Conservation (phyloP, 257 asterid genomes). For the Thymus mandschuricus region DNA sequence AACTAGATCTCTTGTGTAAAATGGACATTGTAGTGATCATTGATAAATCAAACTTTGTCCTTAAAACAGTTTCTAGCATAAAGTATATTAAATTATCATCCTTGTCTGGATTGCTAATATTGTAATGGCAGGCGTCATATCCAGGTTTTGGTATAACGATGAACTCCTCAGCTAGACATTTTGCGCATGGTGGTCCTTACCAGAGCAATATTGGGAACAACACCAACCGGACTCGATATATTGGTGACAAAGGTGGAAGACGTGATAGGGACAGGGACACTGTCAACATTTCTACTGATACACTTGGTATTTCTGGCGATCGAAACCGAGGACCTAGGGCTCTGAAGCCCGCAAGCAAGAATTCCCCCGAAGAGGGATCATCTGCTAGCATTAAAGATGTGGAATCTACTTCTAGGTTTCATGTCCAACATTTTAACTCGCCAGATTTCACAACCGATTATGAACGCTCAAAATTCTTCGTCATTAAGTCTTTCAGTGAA, state of each 20-base stretch:
- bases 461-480: constrained; percentile 81
- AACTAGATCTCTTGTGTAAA: constrained; percentile 19
- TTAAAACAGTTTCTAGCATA: constrained; percentile 18
- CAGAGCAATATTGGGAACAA: constrained; percentile 58
- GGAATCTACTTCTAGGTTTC: constrained; percentile 60
- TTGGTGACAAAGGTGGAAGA: constrained; percentile 70
- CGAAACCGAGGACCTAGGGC: constrained; percentile 99
- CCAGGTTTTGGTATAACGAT: constrained; percentile 73
- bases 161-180: constrained; percentile 67
- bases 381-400: constrained; percentile 58
- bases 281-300: constrained; percentile 53
- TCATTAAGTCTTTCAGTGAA: constrained; percentile 96
- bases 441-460: constrained; percentile 73
- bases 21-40: constrained; percentile 21
- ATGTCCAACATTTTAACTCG: constrained; percentile 60
- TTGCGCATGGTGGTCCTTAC: constrained; percentile 59
- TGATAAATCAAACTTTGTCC: constrained; percentile 16
- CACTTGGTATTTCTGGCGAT: constrained; percentile 67
- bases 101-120: constrained; percentile 32
- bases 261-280: constrained; percentile 80
- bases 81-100: constrained; percentile 25
- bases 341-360: constrained; percentile 70
- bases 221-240: constrained; percentile 56
- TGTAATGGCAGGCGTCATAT: constrained; percentile 59
- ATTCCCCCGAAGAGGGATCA: constrained; percentile 65